Evolutionary conservation across 306 rosid genomes (phyloP).

Genomic region (Cicer bijugum): DNA sequence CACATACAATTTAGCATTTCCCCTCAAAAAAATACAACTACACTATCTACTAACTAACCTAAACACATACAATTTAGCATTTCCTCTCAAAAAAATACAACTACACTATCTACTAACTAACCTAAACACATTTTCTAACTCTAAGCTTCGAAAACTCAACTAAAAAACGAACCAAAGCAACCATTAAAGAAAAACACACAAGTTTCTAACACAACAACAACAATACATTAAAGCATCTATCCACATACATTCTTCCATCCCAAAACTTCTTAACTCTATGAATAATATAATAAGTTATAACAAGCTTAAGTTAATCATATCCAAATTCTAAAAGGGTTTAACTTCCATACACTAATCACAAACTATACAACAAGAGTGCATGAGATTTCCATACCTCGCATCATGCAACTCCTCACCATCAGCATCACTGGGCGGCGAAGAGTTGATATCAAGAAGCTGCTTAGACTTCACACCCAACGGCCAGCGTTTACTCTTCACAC

Average conservation of each 20-base stretch:
- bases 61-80: background rate
- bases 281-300: background rate
- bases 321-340: conserved; percentile 15
- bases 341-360: background rate
- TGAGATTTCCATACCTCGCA: conserved; percentile 59
- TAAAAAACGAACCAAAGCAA: background rate
- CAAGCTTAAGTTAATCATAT: background rate
- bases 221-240: background rate
- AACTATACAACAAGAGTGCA: conserved; percentile 26
- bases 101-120: background rate
- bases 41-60: background rate
- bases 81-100: background rate
- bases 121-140: conserved; percentile 7
- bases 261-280: conserved; percentile 30
- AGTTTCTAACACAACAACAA: no score
- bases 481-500: conserved; percentile 91
- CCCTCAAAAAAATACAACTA: background rate
- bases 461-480: conserved; percentile 90
- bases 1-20: background rate
- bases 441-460: conserved; percentile 84
- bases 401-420: conserved; percentile 63
- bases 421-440: conserved; percentile 92
- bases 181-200: background rate
- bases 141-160: background rate
- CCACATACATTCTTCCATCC: conserved; percentile 20